Evolutionary conservation across 495 filamentous ascomycete genomes (phyloP).

Genomic region (Aspergillus wentii): DNA sequence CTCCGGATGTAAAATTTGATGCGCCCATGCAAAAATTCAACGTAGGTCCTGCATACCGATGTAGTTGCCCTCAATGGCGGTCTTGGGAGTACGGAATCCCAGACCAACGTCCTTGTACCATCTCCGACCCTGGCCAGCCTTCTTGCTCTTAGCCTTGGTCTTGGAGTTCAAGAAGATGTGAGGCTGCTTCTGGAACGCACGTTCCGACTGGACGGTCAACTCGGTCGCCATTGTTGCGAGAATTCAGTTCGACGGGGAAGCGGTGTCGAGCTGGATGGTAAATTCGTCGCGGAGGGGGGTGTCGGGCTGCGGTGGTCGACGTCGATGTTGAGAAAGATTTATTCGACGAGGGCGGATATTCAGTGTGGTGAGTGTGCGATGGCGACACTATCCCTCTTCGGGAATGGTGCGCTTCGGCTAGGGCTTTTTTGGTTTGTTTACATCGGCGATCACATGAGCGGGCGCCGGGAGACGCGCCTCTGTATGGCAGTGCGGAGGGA

Average conservation of each 20-base stretch:
- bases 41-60: slow-evolving; percentile 74
- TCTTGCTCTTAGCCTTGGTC: slow-evolving; percentile 78
- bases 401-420: slow-evolving; percentile 35
- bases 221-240: slow-evolving; percentile 94
- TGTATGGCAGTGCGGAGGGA: slow-evolving; percentile 4
- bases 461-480: slow-evolving; percentile 27
- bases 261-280: slow-evolving; percentile 32
- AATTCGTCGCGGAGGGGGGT: slow-evolving; percentile 28
- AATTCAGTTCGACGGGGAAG: slow-evolving; percentile 40
- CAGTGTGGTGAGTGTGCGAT: slow-evolving; percentile 37
- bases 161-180: slow-evolving; percentile 98
- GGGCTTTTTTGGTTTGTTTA: slow-evolving; percentile 44
- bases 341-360: slow-evolving; percentile 32
- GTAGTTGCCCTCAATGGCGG: slow-evolving; percentile 95
- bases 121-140: slow-evolving; percentile 84
- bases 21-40: slow-evolving; percentile 17
- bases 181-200: slow-evolving; percentile 98
- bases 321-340: slow-evolving; percentile 42
- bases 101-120: slow-evolving; percentile 99
- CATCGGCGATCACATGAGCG: slow-evolving; percentile 27
- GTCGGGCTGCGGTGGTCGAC: slow-evolving; percentile 33
- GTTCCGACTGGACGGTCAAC: slow-evolving; percentile 96
- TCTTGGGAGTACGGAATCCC: slow-evolving; percentile 96
- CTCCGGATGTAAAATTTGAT: slow-evolving; percentile 14
- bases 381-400: slow-evolving; percentile 24